Evolutionary conservation across 2,329 filamentous ascomycete species (phyloP), one percentile per base, ranked within the genome.

Genomic region (Hypoxylon sp.): DNA sequence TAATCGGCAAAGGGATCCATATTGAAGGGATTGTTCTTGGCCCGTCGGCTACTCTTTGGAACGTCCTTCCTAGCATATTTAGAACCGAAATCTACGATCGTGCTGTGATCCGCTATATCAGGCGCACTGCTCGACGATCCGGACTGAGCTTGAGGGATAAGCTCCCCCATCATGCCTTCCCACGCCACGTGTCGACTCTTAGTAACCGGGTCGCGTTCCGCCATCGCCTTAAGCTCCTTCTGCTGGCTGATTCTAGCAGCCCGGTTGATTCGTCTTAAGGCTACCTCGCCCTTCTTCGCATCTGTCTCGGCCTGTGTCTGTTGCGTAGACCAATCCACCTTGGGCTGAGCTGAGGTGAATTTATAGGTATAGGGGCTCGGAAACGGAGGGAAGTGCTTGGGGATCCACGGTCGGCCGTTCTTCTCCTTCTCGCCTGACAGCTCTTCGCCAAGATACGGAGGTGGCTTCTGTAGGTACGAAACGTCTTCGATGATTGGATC

Each of bases 291-390:
- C 65, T 88, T 86, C 68, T 87, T 84, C 7, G 87, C 85, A 47
- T 86, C 85, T 56, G 84, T 80, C 1, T 86, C 83, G 1, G 87
- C 87, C 41, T 87, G 84, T 55, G 87, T 83, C 22, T 87, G 81
- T 46, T 88, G 85, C 72, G 84, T 85, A 69, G 87, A 82, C 0
- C 85, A 84, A 34, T 69, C 70, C 7, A 55, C 37, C n/a, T 52
- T 54, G 10, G 55, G 52, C 26, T 73, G 58, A 32, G 82, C 81
- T 1, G 84, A 83, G 0, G 87, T 89, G 70, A 84, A 85, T 39
- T 82, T 84, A 75, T 89, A 90, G 3, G 87, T 89, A 70, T 89
- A 87, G 47, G 84, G 85, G 72, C 86, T 88, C 0, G 87, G 87
- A 62, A 89, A 89, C 8, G 83, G 80, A 0, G 87, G 87, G 53